A percentile compares a stretch with the other conserved stretches of the same genome.
Evolutionary conservation across 345 rosid genomes (phyloP).

Genomic region (Camelina hispida): DNA sequence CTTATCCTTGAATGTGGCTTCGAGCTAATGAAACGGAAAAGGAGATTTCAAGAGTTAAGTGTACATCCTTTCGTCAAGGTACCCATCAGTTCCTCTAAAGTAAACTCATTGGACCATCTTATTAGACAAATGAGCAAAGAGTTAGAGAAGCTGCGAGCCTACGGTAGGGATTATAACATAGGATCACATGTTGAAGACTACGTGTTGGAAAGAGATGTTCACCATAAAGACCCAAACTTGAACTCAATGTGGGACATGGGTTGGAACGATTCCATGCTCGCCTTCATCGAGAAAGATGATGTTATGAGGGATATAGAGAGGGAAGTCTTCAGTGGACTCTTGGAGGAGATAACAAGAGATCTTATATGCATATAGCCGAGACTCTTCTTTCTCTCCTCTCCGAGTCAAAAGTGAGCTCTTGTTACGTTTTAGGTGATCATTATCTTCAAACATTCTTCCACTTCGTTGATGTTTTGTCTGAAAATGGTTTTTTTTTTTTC

Average conservation of each 20-base stretch:
- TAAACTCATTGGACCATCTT: slow-evolving; percentile 63
- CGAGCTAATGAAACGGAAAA: slow-evolving; percentile 82
- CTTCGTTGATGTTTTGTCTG: slow-evolving; percentile 19
- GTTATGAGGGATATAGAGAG: slow-evolving; percentile 75
- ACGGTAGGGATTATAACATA: slow-evolving; percentile 52
- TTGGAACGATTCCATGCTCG: slow-evolving; percentile 58
- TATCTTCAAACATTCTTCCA: slow-evolving; percentile 9
- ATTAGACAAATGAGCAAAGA: slow-evolving; percentile 60
- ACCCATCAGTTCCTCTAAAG: slow-evolving; percentile 45
- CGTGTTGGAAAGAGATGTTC: slow-evolving; percentile 70
- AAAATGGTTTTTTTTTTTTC: background rate
- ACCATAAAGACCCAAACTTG: slow-evolving; percentile 57
- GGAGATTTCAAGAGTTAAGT: slow-evolving; percentile 71
- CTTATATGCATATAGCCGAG: slow-evolving; percentile 47
- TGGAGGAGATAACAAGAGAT: slow-evolving; percentile 70
- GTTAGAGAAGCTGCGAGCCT: slow-evolving; percentile 58
- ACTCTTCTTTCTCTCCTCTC: slow-evolving; percentile 1
- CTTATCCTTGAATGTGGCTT: slow-evolving; percentile 74
- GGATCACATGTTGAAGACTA: slow-evolving; percentile 59
- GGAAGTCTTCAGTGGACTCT: slow-evolving; percentile 62
- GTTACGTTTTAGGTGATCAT: slow-evolving; percentile 2
- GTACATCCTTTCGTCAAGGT: slow-evolving; percentile 64
- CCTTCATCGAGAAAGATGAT: slow-evolving; percentile 69
- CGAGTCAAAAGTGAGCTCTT: background rate
- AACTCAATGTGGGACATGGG: slow-evolving; percentile 93